Evolutionary conservation across 257 asterid species (phyloP).

Genomic region (Scutellaria galericulata): DNA sequence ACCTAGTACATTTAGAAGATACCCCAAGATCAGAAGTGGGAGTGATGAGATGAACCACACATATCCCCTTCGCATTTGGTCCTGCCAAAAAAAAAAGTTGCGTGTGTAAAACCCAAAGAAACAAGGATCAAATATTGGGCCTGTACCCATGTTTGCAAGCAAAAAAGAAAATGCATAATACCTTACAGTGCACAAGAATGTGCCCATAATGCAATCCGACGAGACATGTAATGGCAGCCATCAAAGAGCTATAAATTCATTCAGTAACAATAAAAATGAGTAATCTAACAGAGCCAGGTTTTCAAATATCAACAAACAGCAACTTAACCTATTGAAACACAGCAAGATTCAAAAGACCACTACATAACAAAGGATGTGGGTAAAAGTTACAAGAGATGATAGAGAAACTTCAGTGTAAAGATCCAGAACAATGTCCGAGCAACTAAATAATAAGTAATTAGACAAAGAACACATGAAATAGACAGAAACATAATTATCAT

Average conservation of each 20-base stretch:
- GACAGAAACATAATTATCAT: neutral
- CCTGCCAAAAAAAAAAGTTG: constrained; percentile 49
- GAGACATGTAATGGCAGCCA: constrained; percentile 88
- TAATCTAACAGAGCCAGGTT: constrained; percentile 18
- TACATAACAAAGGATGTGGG: neutral
- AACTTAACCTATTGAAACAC: constrained; percentile 12
- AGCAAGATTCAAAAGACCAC: neutral
- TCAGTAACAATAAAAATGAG: constrained; percentile 35
- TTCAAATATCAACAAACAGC: constrained; percentile 23
- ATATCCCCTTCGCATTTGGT: constrained; percentile 55
- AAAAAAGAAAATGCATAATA: constrained; percentile 39
- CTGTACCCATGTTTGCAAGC: constrained; percentile 22
- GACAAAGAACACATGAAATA: neutral
- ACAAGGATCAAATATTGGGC: constrained; percentile 26
- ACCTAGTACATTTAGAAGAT: constrained; percentile 59
- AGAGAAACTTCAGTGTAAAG: constrained; percentile 1
- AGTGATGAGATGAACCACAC: constrained; percentile 72
- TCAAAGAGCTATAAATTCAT: constrained; percentile 66
- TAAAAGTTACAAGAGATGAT: neutral
- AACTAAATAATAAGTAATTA: neutral
- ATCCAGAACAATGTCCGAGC: neutral
- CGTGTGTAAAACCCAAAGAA: neutral
- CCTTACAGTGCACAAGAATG: constrained; percentile 77
- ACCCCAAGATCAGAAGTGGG: constrained; percentile 62
- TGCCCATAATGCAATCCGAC: constrained; percentile 88